These are phyloP conservation scores for Fusarium stilboides DNA, from an alignment of 2,329 filamentous ascomycete genomes.

Conservation along the genomic window DNA sequence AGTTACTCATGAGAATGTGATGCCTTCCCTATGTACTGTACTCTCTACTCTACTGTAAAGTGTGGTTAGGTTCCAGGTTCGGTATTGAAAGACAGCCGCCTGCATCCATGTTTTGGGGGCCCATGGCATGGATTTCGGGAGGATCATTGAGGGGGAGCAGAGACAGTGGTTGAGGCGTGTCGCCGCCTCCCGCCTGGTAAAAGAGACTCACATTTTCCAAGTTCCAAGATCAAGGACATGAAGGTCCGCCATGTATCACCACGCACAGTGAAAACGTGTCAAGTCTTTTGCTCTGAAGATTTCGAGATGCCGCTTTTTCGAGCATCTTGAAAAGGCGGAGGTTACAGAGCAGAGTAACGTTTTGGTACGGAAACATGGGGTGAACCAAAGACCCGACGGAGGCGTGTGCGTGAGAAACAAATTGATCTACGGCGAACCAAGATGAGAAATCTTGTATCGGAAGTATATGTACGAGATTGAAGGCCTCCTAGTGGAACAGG, in stretches of 20 bases:
- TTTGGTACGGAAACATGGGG: slow-evolving; percentile 27
- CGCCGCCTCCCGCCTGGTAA: slow-evolving; percentile 33
- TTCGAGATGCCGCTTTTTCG: slow-evolving; percentile 12
- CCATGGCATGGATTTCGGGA: slow-evolving; percentile 38
- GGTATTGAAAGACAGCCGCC: slow-evolving; percentile 31
- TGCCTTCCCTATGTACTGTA: slow-evolving; percentile 20
- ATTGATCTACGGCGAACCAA: slow-evolving; percentile 26
- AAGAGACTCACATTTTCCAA: not conserved
- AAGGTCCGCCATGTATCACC: slow-evolving; percentile 10
- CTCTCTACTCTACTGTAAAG: not conserved
- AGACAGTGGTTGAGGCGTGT: slow-evolving; percentile 41
- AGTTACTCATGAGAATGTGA: slow-evolving; percentile 37
- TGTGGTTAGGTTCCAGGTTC: slow-evolving; percentile 37
- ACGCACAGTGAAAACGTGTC: not conserved
- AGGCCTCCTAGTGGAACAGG: slow-evolving; percentile 17
- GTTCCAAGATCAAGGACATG: slow-evolving; percentile 5
- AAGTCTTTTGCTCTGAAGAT: not conserved
- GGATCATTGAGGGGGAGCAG: slow-evolving; percentile 30
- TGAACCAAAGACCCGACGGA: slow-evolving; percentile 18
- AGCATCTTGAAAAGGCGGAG: slow-evolving; percentile 37
- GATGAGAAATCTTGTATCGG: not conserved
- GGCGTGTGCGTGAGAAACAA: slow-evolving; percentile 33
- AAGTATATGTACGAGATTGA: slow-evolving; percentile 22
- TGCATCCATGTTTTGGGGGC: slow-evolving; percentile 34
- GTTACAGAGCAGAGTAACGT: slow-evolving; percentile 29